These are phyloP conservation scores for Tanacetum coccineum DNA, from an alignment of 129 eudicot species.

Conservation along the genomic window DNA sequence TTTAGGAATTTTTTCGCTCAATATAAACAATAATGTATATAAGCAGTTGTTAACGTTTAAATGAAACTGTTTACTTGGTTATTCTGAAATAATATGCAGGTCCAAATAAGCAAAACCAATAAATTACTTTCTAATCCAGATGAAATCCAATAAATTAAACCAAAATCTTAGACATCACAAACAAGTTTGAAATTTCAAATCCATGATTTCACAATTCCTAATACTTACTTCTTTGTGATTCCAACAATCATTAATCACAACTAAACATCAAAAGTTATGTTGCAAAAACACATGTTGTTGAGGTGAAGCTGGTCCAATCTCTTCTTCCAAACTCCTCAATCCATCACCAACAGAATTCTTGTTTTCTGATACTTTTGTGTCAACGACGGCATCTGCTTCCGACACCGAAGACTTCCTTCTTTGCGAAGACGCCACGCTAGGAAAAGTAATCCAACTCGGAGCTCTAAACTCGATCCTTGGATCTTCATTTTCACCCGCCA, in stretches of 20 bases:
- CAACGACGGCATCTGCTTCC: conserved; percentile 58
- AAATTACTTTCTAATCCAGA: conserved; percentile 13
- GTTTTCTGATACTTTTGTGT: conserved; percentile 43
- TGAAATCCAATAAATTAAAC: conserved; percentile 19
- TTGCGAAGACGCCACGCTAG: conserved; percentile 91
- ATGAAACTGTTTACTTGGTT: no score
- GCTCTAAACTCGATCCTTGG: conserved; percentile 80
- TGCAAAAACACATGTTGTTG: conserved; percentile 79
- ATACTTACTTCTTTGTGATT: neutral
- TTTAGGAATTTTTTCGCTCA: no score
- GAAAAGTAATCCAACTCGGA: conserved; percentile 94
- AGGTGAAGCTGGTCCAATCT: conserved; percentile 92
- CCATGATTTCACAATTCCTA: conserved; percentile 13
- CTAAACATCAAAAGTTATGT: conserved; percentile 60
- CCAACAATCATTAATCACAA: neutral
- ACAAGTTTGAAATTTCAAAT: conserved; percentile 10
- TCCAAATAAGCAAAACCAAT: conserved; percentile 1
- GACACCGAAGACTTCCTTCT: conserved; percentile 81
- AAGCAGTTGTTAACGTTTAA: no score
- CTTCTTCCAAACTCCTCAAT: conserved; percentile 80
- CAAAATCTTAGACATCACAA: conserved; percentile 29
- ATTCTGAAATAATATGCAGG: neutral
- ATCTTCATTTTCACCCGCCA: conserved; percentile 41
- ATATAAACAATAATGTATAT: no score
- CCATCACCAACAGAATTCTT: conserved; percentile 48